These are phyloP conservation scores for Malania oleifera DNA, from an alignment of 164 flowering plant genomes.

Conservation along the genomic window DNA sequence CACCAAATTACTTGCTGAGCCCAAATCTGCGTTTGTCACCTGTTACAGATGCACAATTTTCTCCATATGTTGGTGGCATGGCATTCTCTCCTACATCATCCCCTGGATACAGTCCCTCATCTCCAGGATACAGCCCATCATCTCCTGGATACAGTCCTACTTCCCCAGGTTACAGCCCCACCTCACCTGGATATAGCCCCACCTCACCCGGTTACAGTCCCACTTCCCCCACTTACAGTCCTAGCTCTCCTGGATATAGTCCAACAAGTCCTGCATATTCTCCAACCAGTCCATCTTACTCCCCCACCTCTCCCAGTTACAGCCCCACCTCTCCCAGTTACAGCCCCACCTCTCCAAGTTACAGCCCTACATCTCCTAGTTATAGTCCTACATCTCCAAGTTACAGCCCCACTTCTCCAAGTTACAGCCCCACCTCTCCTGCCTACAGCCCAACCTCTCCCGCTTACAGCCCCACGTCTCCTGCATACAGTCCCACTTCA, in stretches of 20 bases:
- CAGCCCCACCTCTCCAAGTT: conserved; percentile 75
- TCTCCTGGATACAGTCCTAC: conserved; percentile 96
- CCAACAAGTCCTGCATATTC: conserved; percentile 88
- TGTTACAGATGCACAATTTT: conserved; percentile 74
- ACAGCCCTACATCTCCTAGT: conserved; percentile 70
- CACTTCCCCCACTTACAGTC: conserved; percentile 84
- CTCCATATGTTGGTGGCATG: conserved; percentile 92
- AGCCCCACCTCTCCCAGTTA: conserved; percentile 47
- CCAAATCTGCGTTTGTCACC: conserved; percentile 81
- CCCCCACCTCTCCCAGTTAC: conserved; percentile 68
- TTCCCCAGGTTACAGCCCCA: conserved; percentile 93
- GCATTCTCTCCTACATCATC: conserved; percentile 89
- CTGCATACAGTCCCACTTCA: conserved; percentile 84
- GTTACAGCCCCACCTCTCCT: conserved; percentile 89
- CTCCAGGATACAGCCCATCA: conserved; percentile 88
- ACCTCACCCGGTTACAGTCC: conserved; percentile 90
- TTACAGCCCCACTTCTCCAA: conserved; percentile 83
- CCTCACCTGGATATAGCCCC: conserved; percentile 89
- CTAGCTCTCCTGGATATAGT: conserved; percentile 87
- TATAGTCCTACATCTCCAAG: conserved; percentile 83
- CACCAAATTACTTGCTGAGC: conserved; percentile 79
- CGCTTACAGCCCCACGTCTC: conserved; percentile 81
- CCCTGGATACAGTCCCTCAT: conserved; percentile 87
- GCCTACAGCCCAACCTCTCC: conserved; percentile 88
- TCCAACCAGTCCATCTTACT: conserved; percentile 84